Evolutionary conservation across 1,284 basidiomycete genomes (phyloP).

Genomic region (Melampsora americana): DNA sequence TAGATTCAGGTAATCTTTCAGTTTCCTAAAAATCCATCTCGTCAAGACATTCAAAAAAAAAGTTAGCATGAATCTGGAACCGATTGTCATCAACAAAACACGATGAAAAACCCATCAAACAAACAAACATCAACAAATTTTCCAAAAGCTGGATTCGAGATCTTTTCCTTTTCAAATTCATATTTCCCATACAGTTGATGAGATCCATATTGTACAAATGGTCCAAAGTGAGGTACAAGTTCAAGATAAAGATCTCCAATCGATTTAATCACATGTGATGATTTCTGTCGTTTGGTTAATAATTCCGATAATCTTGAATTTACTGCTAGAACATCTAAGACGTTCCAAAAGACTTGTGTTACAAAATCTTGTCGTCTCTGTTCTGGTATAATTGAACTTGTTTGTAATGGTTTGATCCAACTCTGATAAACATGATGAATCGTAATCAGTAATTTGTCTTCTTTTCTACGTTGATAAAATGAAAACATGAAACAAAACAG

Average conservation of each 20-base stretch:
- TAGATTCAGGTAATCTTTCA: slow-evolving; percentile 87
- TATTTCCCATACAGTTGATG: slow-evolving; percentile 98
- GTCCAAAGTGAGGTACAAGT: slow-evolving; percentile 79
- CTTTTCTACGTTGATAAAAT: not conserved
- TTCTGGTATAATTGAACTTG: slow-evolving; percentile 71
- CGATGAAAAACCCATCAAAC: not conserved
- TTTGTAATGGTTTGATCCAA: slow-evolving; percentile 82
- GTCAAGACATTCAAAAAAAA: not conserved
- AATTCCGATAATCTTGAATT: slow-evolving; percentile 85
- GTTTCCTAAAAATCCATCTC: too few species aligned
- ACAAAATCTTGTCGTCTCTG: slow-evolving; percentile 80
- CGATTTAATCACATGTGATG: slow-evolving; percentile 82
- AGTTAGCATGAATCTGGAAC: not conserved
- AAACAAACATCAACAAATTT: slow-evolving; percentile 83
- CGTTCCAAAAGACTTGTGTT: slow-evolving; percentile 96
- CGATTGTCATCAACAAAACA: not conserved
- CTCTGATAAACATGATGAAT: slow-evolving; percentile 54
- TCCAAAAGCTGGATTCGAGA: slow-evolving; percentile 84
- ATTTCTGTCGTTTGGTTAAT: slow-evolving; percentile 92
- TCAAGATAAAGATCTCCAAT: slow-evolving; percentile 92
- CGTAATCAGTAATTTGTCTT: not conserved
- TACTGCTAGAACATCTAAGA: slow-evolving; percentile 87
- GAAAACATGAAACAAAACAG: too few species aligned
- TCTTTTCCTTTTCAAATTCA: slow-evolving; percentile 98
- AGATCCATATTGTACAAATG: slow-evolving; percentile 88